phyloP scores from a whole-genome alignment of 202 grass and related monocot species.

The Zoysia matrella region DNA sequence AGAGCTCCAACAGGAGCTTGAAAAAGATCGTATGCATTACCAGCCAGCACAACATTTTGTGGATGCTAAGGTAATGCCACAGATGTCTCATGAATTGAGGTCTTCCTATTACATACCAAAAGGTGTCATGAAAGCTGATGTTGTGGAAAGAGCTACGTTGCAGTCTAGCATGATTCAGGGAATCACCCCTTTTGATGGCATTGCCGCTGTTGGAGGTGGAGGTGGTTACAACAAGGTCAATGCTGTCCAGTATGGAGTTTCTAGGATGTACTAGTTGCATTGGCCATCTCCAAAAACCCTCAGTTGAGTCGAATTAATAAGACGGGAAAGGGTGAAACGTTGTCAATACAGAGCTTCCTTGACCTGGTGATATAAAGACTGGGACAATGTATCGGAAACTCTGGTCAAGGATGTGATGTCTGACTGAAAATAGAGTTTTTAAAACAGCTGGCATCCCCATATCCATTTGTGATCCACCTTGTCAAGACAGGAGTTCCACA shows the following conservation, averaged over 20 bases:
- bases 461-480: slow-evolving; percentile 28
- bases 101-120: slow-evolving; percentile 22
- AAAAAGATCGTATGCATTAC: slow-evolving; percentile 32
- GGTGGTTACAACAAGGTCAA: slow-evolving; percentile 54
- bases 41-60: slow-evolving; percentile 61
- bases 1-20: slow-evolving; percentile 60
- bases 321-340: slow-evolving; percentile 1
- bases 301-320: slow-evolving; percentile 44
- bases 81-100: slow-evolving; percentile 75
- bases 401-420: slow-evolving; percentile 33
- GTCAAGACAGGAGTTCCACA: slow-evolving; percentile 5
- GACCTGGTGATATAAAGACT: slow-evolving; percentile 11
- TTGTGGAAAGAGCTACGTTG: background rate
- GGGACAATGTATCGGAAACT: slow-evolving; percentile 7
- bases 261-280: slow-evolving; percentile 79
- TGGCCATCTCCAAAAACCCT: slow-evolving; percentile 36
- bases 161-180: slow-evolving; percentile 64
- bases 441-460: slow-evolving; percentile 10
- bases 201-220: slow-evolving; percentile 60
- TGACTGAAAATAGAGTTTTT: slow-evolving; percentile 22
- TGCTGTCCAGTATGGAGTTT: slow-evolving; percentile 52
- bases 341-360: slow-evolving; percentile 16
- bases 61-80: slow-evolving; percentile 61
- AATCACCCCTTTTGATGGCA: slow-evolving; percentile 67
- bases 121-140: too few relatives aligned